Evolutionary conservation across 495 filamentous ascomycete genomes (phyloP).

Genomic region (Cetradonia linearis): DNA sequence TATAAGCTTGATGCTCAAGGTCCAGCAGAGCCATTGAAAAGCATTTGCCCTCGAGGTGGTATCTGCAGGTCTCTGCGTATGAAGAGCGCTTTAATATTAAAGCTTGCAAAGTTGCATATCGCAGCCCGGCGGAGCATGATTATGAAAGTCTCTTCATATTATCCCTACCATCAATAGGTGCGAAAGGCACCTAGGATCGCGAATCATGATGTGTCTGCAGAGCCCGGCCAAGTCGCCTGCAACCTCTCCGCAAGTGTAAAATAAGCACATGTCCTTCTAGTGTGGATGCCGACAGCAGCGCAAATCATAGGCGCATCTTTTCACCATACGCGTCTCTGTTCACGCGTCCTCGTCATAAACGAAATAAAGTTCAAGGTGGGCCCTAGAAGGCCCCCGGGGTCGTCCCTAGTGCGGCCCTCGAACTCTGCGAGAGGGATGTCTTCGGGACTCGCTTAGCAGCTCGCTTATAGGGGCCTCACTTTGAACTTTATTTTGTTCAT

Average conservation of each 20-base stretch:
- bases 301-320: slow-evolving; percentile 1
- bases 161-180: not conserved
- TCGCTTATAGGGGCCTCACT: too few relatives aligned
- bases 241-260: not conserved
- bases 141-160: not conserved
- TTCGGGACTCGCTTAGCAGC: too few relatives aligned
- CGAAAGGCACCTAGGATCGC: not conserved
- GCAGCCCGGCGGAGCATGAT: not conserved
- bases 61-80: not conserved
- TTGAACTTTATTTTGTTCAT: too few relatives aligned
- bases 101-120: not conserved
- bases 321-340: not conserved
- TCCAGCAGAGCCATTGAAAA: not conserved
- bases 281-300: not conserved
- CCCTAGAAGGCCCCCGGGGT: too few relatives aligned
- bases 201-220: too few relatives aligned
- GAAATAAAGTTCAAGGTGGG: too few relatives aligned
- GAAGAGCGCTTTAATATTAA: not conserved
- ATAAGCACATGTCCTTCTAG: not conserved
- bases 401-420: too few relatives aligned
- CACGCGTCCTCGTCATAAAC: too few relatives aligned
- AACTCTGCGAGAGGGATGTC: too few relatives aligned
- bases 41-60: not conserved
- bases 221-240: not conserved
- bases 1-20: not conserved